Base-by-base conservation (phyloP, 139 green algal species). In the Monoraphidium neglectum region DNA sequence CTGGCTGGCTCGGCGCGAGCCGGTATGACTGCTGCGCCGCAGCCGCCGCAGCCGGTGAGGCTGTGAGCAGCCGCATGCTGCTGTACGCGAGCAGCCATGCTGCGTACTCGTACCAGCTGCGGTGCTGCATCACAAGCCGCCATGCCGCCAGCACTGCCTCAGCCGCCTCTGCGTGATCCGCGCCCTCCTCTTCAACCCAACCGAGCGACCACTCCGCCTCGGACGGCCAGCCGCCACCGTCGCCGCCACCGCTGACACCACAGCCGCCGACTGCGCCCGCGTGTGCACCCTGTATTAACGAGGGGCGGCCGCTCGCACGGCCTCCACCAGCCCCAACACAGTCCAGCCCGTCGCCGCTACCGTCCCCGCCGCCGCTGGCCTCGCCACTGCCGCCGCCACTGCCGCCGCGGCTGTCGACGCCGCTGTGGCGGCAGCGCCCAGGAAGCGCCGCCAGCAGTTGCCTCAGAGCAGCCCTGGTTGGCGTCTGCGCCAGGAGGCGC, bases 31-130 rank as follows among this genome's bases (percentile, higher is more conserved):
- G n/a, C n/a, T n/a, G n/a, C n/a, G n/a, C n/a, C 4, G 69, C 72
- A 51, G 60, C 72, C 62, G 40, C 54, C 26, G 59, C 12, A 37
- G n/a, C 18, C 36, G 36, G 40, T 30, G 36, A 28, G 37, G 23
- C 12, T 5, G 18, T 13, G 43, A 74, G 68, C 18, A 74, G n/a
- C 28, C 60, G 60, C 38, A 72, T 24, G 66, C n/a, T 43, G 66
- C 40, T 40, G 0, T n/a, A n/a, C 28, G 54, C 66, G 38, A 72
- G 43, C 43, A 59, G 40, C 37, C 35, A 15, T 30, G 30, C 57
- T 12, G 72, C 72, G 60, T 70, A 77, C 30, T 77, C 35, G 15
- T 77, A 77, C 72, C 72, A 77, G 60, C 72, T 70, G 43, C 60
- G 72, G 32, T 77, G 72, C 72, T 77, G 72, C 28, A 62, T 30